A percentile compares a stretch with the other conserved stretches of the same genome.
These are phyloP conservation scores for Ganoderma meredithae DNA, from an alignment of 1,284 basidiomycete genomes.

Conservation along the genomic window DNA sequence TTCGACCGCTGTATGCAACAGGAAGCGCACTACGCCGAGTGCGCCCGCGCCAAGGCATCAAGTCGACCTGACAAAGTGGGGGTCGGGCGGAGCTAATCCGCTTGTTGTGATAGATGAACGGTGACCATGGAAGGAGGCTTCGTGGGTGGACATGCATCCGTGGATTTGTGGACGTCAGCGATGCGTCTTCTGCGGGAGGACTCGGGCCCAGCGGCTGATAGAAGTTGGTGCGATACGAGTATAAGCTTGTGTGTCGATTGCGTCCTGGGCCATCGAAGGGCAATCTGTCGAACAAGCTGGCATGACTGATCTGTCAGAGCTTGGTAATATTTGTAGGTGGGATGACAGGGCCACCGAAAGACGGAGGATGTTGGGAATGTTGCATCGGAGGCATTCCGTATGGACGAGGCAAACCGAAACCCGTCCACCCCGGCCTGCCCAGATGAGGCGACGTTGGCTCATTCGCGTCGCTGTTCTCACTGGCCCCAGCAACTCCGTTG, in stretches of 20 bases:
- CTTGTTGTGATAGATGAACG: conserved; percentile 1
- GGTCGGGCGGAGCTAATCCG: conserved; percentile 5
- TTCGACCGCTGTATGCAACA: too few species aligned
- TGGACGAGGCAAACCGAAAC: conserved; percentile 24
- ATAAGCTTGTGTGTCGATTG: neutral
- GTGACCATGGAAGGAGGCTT: neutral
- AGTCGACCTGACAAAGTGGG: neutral
- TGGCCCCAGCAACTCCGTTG: conserved; percentile 5
- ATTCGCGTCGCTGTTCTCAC: conserved; percentile 13
- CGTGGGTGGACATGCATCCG: neutral
- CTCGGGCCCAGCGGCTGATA: neutral
- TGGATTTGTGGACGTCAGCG: conserved; percentile 9
- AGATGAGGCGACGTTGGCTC: conserved; percentile 18
- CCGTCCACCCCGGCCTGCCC: conserved; percentile 26
- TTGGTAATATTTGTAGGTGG: conserved; percentile 31
- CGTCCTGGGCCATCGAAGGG: neutral
- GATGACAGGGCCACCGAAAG: conserved; percentile 21
- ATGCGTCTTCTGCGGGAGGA: neutral
- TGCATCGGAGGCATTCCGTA: conserved; percentile 24
- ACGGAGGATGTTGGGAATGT: conserved; percentile 15
- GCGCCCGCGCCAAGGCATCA: neutral
- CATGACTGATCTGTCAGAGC: conserved; percentile 11
- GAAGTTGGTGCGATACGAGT: neutral
- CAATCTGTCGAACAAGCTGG: neutral
- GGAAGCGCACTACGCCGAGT: too few species aligned